Evolutionary conservation across 345 rosid species (phyloP).

Genomic region (Lepidium africanum): DNA sequence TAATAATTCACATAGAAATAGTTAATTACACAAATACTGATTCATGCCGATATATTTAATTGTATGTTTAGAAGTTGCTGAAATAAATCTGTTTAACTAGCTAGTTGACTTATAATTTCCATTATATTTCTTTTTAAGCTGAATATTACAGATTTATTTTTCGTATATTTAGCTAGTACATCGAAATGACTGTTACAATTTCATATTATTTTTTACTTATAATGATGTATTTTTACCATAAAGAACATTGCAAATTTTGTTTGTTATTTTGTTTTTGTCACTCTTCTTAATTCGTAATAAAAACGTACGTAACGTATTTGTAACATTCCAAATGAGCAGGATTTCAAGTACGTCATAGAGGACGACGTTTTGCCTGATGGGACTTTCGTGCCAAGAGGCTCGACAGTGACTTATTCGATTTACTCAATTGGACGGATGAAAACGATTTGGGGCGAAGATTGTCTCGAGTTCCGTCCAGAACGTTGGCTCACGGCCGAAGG

Average conservation of each 20-base stretch:
- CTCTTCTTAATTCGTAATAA: conserved; percentile 2
- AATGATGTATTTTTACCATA: background rate
- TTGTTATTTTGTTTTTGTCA: background rate
- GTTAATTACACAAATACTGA: background rate
- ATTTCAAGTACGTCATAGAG: conserved; percentile 64
- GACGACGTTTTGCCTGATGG: conserved; percentile 82
- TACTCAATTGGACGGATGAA: conserved; percentile 88
- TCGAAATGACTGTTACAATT: conserved; percentile 9
- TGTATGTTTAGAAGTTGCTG: background rate
- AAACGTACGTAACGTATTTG: background rate
- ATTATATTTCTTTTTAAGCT: background rate
- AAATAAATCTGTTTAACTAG: background rate
- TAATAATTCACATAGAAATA: background rate
- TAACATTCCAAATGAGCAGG: conserved; percentile 28
- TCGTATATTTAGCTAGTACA: background rate
- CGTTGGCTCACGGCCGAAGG: conserved; percentile 65
- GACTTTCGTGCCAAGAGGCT: conserved; percentile 67
- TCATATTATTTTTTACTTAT: background rate
- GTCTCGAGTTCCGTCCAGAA: conserved; percentile 73
- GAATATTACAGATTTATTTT: background rate
- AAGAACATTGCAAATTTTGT: background rate
- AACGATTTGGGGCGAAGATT: conserved; percentile 86
- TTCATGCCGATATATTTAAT: background rate
- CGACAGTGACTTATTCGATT: conserved; percentile 81
- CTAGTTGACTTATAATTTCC: conserved; percentile 4